These are phyloP conservation scores for Furcasterigmium furcatum DNA, from an alignment of 2,329 filamentous ascomycete genomes.

Conservation along the genomic window DNA sequence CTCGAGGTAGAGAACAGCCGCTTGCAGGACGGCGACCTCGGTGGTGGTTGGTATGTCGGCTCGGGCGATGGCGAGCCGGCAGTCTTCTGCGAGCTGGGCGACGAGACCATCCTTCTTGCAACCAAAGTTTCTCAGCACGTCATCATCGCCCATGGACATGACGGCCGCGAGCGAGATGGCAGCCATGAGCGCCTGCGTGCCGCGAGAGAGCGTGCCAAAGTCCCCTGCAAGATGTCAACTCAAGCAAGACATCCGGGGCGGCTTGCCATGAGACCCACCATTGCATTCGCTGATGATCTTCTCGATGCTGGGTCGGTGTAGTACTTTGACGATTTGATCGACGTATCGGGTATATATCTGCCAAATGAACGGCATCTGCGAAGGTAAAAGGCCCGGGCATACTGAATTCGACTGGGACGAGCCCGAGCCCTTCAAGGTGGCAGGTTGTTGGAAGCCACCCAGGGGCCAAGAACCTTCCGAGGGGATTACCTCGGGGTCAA, in stretches of 20 bases:
- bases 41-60: conserved; percentile 45
- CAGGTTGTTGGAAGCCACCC: too few relatives aligned
- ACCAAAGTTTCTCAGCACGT: conserved; percentile 46
- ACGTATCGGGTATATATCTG: conserved; percentile 42
- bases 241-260: too few relatives aligned
- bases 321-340: conserved; percentile 41
- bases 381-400: too few relatives aligned
- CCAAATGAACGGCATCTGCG: conserved; percentile 24
- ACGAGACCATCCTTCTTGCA: neutral
- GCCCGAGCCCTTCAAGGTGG: too few relatives aligned
- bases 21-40: conserved; percentile 48
- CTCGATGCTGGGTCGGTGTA: conserved; percentile 36
- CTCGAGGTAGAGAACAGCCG: conserved; percentile 46
- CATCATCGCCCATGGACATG: conserved; percentile 29
- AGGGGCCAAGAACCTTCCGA: too few relatives aligned
- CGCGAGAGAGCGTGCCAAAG: conserved; percentile 37
- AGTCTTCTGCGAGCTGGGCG: neutral
- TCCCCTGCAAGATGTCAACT: conserved; percentile 3
- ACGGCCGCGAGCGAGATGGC: conserved; percentile 26
- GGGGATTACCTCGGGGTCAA: too few relatives aligned
- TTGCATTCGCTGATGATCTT: conserved; percentile 35
- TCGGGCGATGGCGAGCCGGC: conserved; percentile 19
- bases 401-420: too few relatives aligned
- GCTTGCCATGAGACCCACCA: conserved; percentile 16
- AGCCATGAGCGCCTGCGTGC: conserved; percentile 42